Base-by-base conservation (phyloP, 163 green algal species). In the Scenedesmus sp. region DNA sequence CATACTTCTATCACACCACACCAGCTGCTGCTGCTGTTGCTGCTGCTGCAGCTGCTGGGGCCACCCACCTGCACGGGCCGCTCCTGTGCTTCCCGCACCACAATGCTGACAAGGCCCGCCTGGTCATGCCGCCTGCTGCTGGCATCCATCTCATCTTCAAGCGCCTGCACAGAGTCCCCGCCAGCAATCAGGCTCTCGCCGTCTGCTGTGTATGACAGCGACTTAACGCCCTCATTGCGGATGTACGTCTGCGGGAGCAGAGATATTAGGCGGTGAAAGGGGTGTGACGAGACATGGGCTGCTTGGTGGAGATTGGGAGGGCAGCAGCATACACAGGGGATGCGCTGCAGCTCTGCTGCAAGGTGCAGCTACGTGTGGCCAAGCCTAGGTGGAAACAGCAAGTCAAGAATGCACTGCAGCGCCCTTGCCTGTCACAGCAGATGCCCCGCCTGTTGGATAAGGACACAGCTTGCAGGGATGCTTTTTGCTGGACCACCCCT, bases 81-180 rank as follows among this genome's bases (percentile, higher is more conserved):
- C 74, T 88, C 88, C 74, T 70, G 60, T 67, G 76, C 82, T 20
- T 94, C 92, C 15, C 87, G 88, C 23, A 97, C 95, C 46, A 95
- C 86, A 26, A 97, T 87, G 34, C 93, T 96, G 1, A 97, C 96
- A 5, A 97, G 87, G 15, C 96, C 96, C 0, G 92, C 54, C 18
- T 52, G 55, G 74, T 94, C 90, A 89, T 97, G 96, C 13, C 57
- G 46, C 15, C 23, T 55, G 59, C 73, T 89, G 79, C 88, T 90
- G 67, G 66, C 83, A 57, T 55, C 91, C 87, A 96, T 64, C 92
- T 96, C 93, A 3, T 91, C 91, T 34, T 96, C 94, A 7, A 96
- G 64, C 13, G 90, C 57, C 79, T 95, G 91, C 46, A 84, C 66
- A 12, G 91, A 94, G 88, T 95, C 93, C 84, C 95, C 93, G 46